Evolutionary conservation across 2,329 filamentous ascomycete species (phyloP), one percentile per base, ranked within the genome.

Genomic region (Colletotrichum sp.): DNA sequence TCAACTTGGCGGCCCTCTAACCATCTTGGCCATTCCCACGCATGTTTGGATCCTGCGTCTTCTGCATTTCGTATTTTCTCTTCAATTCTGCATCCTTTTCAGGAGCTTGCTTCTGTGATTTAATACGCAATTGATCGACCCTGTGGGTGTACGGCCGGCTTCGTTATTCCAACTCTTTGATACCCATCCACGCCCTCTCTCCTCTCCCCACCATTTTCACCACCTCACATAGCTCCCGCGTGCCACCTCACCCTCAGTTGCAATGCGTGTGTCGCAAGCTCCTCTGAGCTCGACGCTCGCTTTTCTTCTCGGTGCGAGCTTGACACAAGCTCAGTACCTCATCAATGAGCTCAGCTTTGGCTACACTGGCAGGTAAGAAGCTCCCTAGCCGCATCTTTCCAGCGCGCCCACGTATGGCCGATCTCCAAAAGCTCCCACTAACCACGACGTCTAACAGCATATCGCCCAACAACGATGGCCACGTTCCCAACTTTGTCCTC

Each of bases 301-400:
- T 76, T 81, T 86, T 70, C 82, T 87, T 78, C 83, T 90, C 76
- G 85, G 85, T 77, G 85, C 87, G 72, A 82, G 87, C 80, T 79
- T 91, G 70, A 89, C 89, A 43, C 88, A 90, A 69, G 93, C 93
- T 43, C 91, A 94, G 80, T 92, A 91, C 79, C 87, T 95, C 70
- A 90, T 95, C 81, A 93, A 92, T 78, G 92, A 93, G 80, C 89
- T 95, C 65, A 96, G 94, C 83, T 97, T 97, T 83, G 95, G 95
- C 48, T 91, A 94, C 81, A 89, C 90, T 76, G 88, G 89, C 79
- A 91, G 88, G 93, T 94, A 86, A 58, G 84, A 79, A 38, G 43
- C n/a, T 62, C n/a, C 13, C 24, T 65, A 26, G 36, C 66, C 38
- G 26, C 55, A n/a, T 26, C 24, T 58, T 10, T 4, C 4, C 28